Evolutionary conservation across 331 rosid species (phyloP), one percentile per base, ranked within the genome.

Genomic region (Phaseolus coccineus): DNA sequence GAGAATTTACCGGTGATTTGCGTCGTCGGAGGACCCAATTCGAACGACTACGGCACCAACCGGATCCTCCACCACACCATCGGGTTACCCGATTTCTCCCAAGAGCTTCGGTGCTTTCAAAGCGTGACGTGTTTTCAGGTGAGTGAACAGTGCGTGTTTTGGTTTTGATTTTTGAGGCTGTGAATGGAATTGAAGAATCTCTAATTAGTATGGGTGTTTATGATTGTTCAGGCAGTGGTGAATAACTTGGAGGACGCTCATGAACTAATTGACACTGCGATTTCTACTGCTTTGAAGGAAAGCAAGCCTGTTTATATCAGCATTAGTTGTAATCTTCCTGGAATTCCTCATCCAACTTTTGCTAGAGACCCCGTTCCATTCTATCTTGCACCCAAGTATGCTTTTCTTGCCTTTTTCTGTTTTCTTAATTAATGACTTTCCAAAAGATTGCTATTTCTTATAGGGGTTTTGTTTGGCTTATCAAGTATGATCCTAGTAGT

Each of bases 291-390:
- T 25, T 82, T 94, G 87, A 89, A 94, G 82, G 97, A 94, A 84
- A 90, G 98, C 87, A 92, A 94, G 73, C 98, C 98, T 15, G 94
- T 81, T 64, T 94, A 92, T 59, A 89, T 94, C 33, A 94, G 94
- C 81, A 85, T 94, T 62, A 33, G 98, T 76, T 92, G 97, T 76
- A 94, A 94, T 73, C 79, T 94, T 80, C 80, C 96, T 52, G 93
- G 85, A 76, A 82, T 90, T 78, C 85, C 87, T 42, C 93, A 92
- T 74, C 91, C 97, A 13, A 88, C 98, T 82, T 94, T 94, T 81
- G 81, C 84, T 44, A 83, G 90, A 76, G 96, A 94, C 15, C 98
- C 97, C 0, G 94, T 94, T 33, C 96, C 97, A 5, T 94, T 94
- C 90, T 90, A 48, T 31, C 88, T 90, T 57, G 81, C 90, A 27